Conservation (phyloP, 805 yeast genomes). For the Candida railenensis region DNA sequence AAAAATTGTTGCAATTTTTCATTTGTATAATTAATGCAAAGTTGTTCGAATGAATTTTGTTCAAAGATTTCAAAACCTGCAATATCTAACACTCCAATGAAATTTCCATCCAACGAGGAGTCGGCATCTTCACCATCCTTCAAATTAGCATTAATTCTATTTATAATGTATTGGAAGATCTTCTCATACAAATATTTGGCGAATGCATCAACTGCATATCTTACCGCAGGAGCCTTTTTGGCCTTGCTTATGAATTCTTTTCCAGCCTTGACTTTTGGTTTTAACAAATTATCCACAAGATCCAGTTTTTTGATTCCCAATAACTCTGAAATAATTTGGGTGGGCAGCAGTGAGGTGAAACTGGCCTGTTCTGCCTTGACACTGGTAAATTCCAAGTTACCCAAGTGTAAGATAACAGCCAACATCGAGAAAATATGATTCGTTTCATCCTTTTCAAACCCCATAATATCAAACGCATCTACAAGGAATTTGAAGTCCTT, state of each 20-base stretch:
- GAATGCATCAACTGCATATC: constrained; percentile 78
- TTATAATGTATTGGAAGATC: constrained; percentile 74
- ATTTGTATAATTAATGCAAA: constrained; percentile 60
- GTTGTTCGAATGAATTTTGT: constrained; percentile 57
- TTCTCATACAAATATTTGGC: constrained; percentile 86
- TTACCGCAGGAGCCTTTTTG: constrained; percentile 76
- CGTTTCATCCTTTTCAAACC: constrained; percentile 56
- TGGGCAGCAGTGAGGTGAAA: constrained; percentile 49
- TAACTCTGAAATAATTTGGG: constrained; percentile 53
- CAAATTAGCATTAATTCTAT: constrained; percentile 69
- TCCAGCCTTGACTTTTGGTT: constrained; percentile 90
- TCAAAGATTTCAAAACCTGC: constrained; percentile 64
- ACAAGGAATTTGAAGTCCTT: constrained; percentile 62
- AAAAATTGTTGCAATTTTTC: constrained; percentile 61
- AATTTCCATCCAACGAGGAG: constrained; percentile 27
- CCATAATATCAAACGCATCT: constrained; percentile 71
- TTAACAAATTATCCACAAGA: constrained; percentile 57
- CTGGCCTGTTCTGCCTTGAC: constrained; percentile 75
- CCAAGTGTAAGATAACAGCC: constrained; percentile 79
- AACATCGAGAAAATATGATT: constrained; percentile 61
- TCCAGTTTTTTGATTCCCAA: constrained; percentile 61
- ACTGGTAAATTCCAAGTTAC: constrained; percentile 74
- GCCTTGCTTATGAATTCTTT: constrained; percentile 80
- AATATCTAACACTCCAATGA: constrained; percentile 58
- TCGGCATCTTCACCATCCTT: constrained; percentile 19